Base-by-base conservation (phyloP, 139 green algal genomes). In the Dunaliella sp. region DNA sequence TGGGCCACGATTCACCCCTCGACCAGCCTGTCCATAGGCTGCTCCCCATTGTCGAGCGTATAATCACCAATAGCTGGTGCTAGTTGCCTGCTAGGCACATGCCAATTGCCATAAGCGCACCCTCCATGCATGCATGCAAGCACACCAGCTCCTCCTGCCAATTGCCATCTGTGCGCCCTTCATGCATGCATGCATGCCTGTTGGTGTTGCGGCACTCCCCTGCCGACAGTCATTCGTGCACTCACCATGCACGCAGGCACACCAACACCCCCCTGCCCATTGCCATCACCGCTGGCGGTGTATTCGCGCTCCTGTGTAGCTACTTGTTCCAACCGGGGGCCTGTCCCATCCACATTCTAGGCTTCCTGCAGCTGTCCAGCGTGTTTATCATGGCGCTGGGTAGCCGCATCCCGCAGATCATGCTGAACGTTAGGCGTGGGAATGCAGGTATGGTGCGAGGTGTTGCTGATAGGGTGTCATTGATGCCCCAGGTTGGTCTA, bases 321-420 rank as follows among this genome's bases (percentile, higher is more conserved):
- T 91, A 74, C 81, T 88, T 91, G 57, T 88, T 95, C 58, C 30
- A 88, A 77, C 76, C 81, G 77, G 65, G 77, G 2, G 12, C 91
- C 83, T 84, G 86, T 81, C 0, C 79, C n/a, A 12, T 1, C n/a
- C 48, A 86, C 31, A 34, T 91, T 24, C 88, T 88, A 75, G 80
- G 87, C 57, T 78, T 78, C 1, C 84, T 96, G 86, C 94, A 97
- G 87, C 72, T 89, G 28, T 88, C 86, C 74, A 95, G 89, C 22
- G 88, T 96, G 1, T 36, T 73, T 7, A 78, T 90, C 1, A 91
- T 95, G 82, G 87, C 91, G 0, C 36, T 95, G 31, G 88, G 88
- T 36, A 89, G 82, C 7, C 78, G 93, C 21, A n/a, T 97, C 35
- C 94, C 94, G 1, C 94, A 98, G 83, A 96, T 98, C 78, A 74